phyloP scores from a whole-genome alignment of 2,329 filamentous ascomycete species.

The Lizonia empirigonia region DNA sequence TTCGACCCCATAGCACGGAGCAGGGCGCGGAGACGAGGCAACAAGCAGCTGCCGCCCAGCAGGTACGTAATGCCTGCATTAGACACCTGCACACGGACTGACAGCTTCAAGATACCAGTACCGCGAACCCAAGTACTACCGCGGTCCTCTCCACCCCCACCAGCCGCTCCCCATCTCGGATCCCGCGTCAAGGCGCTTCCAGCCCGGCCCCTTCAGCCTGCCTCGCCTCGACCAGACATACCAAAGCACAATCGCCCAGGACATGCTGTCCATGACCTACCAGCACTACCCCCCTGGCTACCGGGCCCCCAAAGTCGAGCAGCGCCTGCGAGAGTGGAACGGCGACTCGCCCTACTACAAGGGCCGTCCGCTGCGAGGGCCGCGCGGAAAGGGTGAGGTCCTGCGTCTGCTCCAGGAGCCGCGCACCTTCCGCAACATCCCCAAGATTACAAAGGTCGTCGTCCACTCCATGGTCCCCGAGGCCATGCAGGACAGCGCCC shows the following conservation, averaged over 20 bases:
- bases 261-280: constrained; percentile 89
- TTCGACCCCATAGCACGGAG: constrained; percentile 58
- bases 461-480: constrained; percentile 75
- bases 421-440: constrained; percentile 81
- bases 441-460: constrained; percentile 78
- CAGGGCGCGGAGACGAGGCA: constrained; percentile 50
- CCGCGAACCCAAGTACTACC: constrained; percentile 91
- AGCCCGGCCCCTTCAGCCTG: constrained; percentile 87
- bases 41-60: constrained; percentile 56
- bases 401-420: constrained; percentile 71
- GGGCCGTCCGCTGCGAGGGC: constrained; percentile 83
- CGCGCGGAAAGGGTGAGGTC: constrained; percentile 74
- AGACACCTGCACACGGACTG: not conserved
- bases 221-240: constrained; percentile 90
- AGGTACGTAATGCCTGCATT: constrained; percentile 50
- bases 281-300: constrained; percentile 82
- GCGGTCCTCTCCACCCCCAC: constrained; percentile 89
- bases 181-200: constrained; percentile 83
- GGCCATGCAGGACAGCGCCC: constrained; percentile 71
- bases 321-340: constrained; percentile 83
- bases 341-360: constrained; percentile 93
- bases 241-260: constrained; percentile 81
- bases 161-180: constrained; percentile 87
- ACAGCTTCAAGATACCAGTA: constrained; percentile 77
- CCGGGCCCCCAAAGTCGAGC: constrained; percentile 59